Evolutionary conservation across 176 grass and related monocot species (phyloP).

Genomic region (Phragmites australis): DNA sequence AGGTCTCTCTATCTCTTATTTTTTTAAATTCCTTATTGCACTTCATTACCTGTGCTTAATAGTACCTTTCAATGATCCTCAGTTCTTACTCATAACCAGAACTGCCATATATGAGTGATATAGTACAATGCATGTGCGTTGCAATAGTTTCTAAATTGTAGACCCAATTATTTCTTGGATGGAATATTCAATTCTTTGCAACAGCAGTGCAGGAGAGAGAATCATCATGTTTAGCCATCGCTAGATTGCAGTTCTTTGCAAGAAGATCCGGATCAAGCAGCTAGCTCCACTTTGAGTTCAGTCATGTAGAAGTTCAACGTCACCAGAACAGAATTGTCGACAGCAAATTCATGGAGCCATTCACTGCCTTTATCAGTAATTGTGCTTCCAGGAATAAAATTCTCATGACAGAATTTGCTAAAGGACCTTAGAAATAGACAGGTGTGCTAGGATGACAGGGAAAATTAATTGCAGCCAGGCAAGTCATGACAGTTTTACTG

Average conservation of each 20-base stretch:
- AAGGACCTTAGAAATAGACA: not conserved
- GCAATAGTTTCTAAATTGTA: no score
- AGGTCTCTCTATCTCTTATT: no score
- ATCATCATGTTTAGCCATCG: no score
- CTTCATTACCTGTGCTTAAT: no score
- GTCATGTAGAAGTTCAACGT: constrained; percentile 92
- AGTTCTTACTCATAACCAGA: no score
- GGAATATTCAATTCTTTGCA: constrained; percentile 83
- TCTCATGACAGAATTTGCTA: constrained; percentile 51
- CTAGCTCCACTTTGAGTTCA: constrained; percentile 57
- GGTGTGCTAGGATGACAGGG: not conserved
- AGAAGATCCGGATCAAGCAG: constrained; percentile 85
- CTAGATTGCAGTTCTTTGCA: constrained; percentile 69
- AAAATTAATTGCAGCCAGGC: constrained; percentile 3
- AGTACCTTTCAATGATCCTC: no score
- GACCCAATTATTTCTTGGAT: constrained; percentile 62
- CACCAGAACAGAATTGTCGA: constrained; percentile 65
- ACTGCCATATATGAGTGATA: no score
- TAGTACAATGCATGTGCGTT: no score
- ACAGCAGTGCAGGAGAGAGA: no score
- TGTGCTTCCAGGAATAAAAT: constrained; percentile 86
- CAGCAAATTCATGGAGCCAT: constrained; percentile 86
- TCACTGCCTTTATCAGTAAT: constrained; percentile 48
- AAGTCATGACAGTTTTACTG: no score
- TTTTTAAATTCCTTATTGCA: no score